Evolutionary conservation across 768 basidiomycete species (phyloP).

Genomic region (Piloderma croceum): DNA sequence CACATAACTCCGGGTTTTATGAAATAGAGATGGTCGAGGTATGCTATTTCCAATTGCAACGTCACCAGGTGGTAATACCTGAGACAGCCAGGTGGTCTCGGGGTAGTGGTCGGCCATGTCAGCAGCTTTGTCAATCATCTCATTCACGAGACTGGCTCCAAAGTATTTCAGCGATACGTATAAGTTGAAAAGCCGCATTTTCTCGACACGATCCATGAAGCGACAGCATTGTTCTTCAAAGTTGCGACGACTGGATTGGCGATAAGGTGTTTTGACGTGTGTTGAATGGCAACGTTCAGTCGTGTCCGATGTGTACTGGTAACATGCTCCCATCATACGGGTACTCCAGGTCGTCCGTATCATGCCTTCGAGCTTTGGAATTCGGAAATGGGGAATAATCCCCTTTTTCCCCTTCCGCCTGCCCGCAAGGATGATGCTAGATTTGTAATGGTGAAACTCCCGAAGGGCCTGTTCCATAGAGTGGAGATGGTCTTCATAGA

Average conservation of each 20-base stretch:
- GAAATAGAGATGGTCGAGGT: no score
- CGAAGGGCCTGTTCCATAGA: neutral
- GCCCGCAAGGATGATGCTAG: neutral
- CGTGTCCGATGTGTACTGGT: slow-evolving; percentile 4
- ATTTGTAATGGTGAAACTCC: neutral
- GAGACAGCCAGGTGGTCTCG: neutral
- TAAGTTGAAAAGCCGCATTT: neutral
- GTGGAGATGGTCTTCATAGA: neutral
- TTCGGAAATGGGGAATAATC: slow-evolving; percentile 3
- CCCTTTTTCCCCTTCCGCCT: neutral
- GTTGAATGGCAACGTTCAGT: slow-evolving; percentile 3
- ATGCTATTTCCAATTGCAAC: no score
- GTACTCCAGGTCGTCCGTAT: slow-evolving; percentile 5
- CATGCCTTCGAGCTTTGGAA: slow-evolving; percentile 8
- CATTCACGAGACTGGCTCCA: neutral
- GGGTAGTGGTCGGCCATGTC: neutral
- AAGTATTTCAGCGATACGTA: neutral
- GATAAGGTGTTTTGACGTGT: neutral
- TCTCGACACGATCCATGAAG: neutral
- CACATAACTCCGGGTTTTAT: no score
- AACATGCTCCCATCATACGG: neutral
- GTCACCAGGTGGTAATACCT: neutral
- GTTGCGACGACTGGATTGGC: neutral
- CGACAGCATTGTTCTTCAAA: neutral
- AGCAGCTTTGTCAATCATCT: neutral